phyloP scores from a whole-genome alignment of 192 early-diverging fungal genomes.

The Linnemannia elongata region DNA sequence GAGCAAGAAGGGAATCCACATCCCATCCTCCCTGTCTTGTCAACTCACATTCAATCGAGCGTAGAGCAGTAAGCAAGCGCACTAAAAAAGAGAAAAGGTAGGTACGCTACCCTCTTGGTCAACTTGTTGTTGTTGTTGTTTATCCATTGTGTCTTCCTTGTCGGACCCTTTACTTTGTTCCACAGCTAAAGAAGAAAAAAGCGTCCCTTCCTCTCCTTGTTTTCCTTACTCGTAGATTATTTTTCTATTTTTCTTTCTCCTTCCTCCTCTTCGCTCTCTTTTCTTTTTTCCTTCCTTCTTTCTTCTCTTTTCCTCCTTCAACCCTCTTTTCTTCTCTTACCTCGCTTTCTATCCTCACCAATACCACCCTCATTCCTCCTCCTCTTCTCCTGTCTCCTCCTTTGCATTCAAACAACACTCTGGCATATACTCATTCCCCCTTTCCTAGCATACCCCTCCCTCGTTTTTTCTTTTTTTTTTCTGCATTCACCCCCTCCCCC shows the following conservation, averaged over 20 bases:
- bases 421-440: neutral
- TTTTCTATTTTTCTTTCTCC: neutral
- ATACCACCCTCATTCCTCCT: neutral
- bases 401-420: neutral
- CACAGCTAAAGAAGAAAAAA: neutral
- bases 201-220: neutral
- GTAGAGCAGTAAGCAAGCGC: neutral
- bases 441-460: neutral
- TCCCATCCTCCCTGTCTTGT: too few species aligned
- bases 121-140: neutral
- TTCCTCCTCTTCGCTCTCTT: neutral
- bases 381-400: neutral
- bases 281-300: neutral
- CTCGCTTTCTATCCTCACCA: conserved; percentile 12
- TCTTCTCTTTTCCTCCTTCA: neutral
- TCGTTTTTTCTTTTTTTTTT: neutral
- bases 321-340: neutral
- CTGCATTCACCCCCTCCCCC: neutral
- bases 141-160: neutral
- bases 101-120: neutral
- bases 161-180: neutral
- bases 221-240: neutral
- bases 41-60: neutral
- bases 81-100: neutral
- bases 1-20: too few species aligned